A percentile compares a stretch with the other conserved stretches of the same genome.
These are phyloP conservation scores for Pythium chondricola DNA, from an alignment of 352 stramenopile genomes.

Conservation along the genomic window DNA sequence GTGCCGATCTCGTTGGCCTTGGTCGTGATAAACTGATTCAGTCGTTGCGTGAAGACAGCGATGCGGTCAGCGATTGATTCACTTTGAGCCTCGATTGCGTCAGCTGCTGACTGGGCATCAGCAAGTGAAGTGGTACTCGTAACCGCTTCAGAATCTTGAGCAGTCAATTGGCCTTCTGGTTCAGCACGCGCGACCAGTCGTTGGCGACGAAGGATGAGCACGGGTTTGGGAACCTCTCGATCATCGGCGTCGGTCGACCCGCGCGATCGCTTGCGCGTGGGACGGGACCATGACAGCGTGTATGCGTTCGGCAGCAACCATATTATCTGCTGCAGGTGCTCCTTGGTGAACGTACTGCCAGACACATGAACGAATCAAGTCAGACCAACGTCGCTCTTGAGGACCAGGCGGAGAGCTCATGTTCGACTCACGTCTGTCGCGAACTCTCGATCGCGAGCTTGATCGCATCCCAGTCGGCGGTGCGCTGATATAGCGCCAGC, in stretches of 20 bases:
- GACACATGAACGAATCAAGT: not conserved
- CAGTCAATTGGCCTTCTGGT: no score
- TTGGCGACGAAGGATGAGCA: conserved; percentile 51
- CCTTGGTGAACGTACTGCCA: conserved; percentile 32
- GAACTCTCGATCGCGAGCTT: conserved; percentile 68
- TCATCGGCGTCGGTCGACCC: conserved; percentile 19
- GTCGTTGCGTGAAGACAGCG: conserved; percentile 27
- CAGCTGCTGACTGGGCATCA: no score
- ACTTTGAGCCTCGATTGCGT: not conserved
- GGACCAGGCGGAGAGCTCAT: no score
- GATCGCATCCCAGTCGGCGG: conserved; percentile 49
- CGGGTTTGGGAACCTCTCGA: conserved; percentile 27
- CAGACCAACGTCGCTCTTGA: no score
- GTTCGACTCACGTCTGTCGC: conserved; percentile 40
- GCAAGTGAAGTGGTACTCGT: no score
- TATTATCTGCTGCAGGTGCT: conserved; percentile 55
- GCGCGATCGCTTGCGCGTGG: conserved; percentile 11
- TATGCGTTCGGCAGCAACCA: conserved; percentile 47
- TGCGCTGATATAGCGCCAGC: conserved; percentile 66
- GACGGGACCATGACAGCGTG: conserved; percentile 25
- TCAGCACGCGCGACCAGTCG: conserved; percentile 16
- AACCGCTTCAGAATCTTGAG: no score
- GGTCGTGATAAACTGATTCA: conserved; percentile 27
- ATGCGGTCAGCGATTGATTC: conserved; percentile 29
- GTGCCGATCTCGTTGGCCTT: conserved; percentile 21